A percentile compares a stretch with the other conserved stretches of the same genome.
Evolutionary conservation across 306 rosid species (phyloP).

Genomic region (Prunus dulcis): DNA sequence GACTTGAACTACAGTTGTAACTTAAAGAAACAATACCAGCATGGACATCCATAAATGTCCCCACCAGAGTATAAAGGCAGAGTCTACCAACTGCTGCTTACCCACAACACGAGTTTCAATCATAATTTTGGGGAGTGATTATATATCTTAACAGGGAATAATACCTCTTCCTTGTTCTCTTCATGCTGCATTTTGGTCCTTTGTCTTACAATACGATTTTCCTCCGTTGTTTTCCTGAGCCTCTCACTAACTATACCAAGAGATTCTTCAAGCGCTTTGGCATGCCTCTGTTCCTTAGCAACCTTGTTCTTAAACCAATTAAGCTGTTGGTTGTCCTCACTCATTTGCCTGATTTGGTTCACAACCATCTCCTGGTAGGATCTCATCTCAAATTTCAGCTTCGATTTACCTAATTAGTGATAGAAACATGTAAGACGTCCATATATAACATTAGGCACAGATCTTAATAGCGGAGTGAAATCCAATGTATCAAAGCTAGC

Average conservation of each 20-base stretch:
- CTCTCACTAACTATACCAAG: conserved; percentile 36
- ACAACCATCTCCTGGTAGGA: conserved; percentile 82
- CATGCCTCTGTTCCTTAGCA: conserved; percentile 37
- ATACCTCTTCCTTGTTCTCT: conserved; percentile 71
- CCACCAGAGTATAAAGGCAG: background rate
- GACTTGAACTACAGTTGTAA: background rate
- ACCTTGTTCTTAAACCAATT: conserved; percentile 31
- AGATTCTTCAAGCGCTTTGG: conserved; percentile 35
- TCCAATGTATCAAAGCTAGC: conserved; percentile 1
- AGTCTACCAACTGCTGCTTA: background rate
- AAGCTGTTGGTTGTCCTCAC: conserved; percentile 59
- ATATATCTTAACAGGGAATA: background rate
- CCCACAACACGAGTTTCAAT: conserved; percentile 3
- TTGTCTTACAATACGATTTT: conserved; percentile 39
- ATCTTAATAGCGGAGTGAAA: background rate
- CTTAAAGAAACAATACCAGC: too few species aligned
- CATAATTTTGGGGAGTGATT: background rate
- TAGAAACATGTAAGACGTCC: background rate
- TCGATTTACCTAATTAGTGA: conserved; percentile 53
- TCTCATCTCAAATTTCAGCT: conserved; percentile 64
- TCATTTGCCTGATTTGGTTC: conserved; percentile 60
- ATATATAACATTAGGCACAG: background rate
- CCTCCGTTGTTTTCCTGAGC: conserved; percentile 35
- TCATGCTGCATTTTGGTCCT: conserved; percentile 38
- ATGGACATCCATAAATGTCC: background rate